Base-by-base conservation (phyloP, 768 basidiomycete genomes). In the Psilocybe sp. region DNA sequence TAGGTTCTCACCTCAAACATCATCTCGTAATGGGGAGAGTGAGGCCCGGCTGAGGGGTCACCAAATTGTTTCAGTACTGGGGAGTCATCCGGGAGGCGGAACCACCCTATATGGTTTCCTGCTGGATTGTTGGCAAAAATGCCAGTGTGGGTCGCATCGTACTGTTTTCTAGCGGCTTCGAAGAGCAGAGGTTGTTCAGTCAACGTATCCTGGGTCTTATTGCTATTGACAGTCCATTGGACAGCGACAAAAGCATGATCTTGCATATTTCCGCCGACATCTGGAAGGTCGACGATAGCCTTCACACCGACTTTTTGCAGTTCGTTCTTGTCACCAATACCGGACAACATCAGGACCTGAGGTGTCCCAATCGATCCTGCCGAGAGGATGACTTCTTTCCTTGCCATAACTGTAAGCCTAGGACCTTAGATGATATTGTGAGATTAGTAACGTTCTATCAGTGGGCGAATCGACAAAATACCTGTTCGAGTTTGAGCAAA, bases 341-440 rank as follows among this genome's bases (percentile, higher is more conserved):
- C 69, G 15, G 68, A 66, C n/a, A 64, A 60, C 15, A 69, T 51
- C 5, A 71, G 59, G 15, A 72, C 53, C n/a, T 61, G 62, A 5
- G 72, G 62, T 2, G 69, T 71, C 8, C 68, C 69, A 36, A 72
- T 56, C 4, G 62, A 51, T 14, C 73, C 73, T 2, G 64, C 69
- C 0, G 70, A 71, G 3, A 75, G 54, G 19, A 74, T 66, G 16
- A 73, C 59, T 46, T 73, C 73, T 40, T 64, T 68, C 9, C 37
- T 50, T 1, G 67, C 68, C 2, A 40, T 52, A 8, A 64, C 50
- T 18, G 37, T 51, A 31, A 38, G 39, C 3, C 32, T 40, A 1
- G 23, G 20, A 9, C 49, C 53, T 58, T 20, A 13, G 4, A 12
- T 44, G 38, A 31, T 11, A 39, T 2, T 14, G 18, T 20, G 4